Percentiles rank a stretch among this genome's conserved stretches.
Conservation (phyloP, 495 filamentous ascomycete genomes). For the Sabuloglossum arenarium region DNA sequence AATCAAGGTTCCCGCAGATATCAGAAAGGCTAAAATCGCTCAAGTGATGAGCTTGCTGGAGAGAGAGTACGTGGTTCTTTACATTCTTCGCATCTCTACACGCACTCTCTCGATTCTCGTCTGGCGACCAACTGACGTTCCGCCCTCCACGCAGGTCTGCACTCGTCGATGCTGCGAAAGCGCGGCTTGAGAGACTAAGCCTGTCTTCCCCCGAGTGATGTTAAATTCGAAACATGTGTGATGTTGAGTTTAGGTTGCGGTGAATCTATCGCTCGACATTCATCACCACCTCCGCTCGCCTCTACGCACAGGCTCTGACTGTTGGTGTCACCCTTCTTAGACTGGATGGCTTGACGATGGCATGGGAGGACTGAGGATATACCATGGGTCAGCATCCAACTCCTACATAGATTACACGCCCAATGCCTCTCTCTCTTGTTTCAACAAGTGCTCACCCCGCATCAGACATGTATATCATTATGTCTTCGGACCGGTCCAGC, state of each 20-base stretch:
- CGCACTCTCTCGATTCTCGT: background rate
- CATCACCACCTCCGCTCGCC: background rate
- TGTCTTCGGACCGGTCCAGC: background rate
- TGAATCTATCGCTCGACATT: background rate
- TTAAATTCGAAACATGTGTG: background rate
- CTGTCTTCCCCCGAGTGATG: background rate
- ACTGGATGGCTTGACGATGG: background rate
- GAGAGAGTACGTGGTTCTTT: conserved; percentile 25
- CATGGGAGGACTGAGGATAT: background rate
- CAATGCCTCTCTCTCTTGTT: background rate
- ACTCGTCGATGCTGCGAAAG: conserved; percentile 1
- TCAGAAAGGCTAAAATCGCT: conserved; percentile 43
- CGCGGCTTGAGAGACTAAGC: conserved; percentile 3
- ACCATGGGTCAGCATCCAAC: background rate
- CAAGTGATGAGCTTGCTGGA: conserved; percentile 54
- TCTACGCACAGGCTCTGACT: background rate
- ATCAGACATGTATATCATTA: background rate
- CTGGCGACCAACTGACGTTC: background rate
- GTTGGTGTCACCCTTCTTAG: background rate
- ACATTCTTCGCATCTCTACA: background rate
- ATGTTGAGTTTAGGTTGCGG: background rate
- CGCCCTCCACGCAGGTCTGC: background rate
- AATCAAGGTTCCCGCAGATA: conserved; percentile 34
- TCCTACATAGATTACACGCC: background rate
- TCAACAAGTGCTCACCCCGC: background rate